These are phyloP conservation scores for Yarrowia sp. DNA, from an alignment of 805 yeast species.

Conservation along the genomic window DNA sequence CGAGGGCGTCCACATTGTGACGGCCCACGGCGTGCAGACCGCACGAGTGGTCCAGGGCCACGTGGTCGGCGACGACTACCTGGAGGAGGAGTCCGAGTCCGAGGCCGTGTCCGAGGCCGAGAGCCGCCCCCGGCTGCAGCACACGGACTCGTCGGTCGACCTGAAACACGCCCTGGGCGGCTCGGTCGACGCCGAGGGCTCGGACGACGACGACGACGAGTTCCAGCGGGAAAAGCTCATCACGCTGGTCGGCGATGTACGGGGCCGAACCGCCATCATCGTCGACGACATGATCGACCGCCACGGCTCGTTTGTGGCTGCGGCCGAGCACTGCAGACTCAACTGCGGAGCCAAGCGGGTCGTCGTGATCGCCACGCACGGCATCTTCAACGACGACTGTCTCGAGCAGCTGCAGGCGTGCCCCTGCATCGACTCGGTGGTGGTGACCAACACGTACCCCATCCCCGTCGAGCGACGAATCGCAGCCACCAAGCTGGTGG, in stretches of 20 bases:
- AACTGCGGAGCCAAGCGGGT: constrained; percentile 96
- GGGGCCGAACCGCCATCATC: constrained; percentile 85
- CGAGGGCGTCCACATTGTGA: constrained; percentile 34
- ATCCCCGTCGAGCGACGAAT: constrained; percentile 60
- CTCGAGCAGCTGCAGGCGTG: constrained; percentile 74
- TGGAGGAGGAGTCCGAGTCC: constrained; percentile 38
- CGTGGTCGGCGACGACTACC: constrained; percentile 84
- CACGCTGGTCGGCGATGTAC: constrained; percentile 94
- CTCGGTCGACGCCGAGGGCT: constrained; percentile 65
- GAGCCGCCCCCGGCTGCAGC: not conserved
- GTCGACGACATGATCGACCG: constrained; percentile 97
- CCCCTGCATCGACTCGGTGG: constrained; percentile 82
- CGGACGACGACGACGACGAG: constrained; percentile 85
- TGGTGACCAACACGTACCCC: constrained; percentile 96
- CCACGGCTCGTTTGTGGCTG: constrained; percentile 90
- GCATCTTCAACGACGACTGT: constrained; percentile 85
- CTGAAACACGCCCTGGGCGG: constrained; percentile 68
- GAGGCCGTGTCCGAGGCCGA: constrained; percentile 31
- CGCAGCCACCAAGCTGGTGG: constrained; percentile 66
- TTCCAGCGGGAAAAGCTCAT: constrained; percentile 82
- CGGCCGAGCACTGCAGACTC: constrained; percentile 94
- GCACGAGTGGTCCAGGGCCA: constrained; percentile 97
- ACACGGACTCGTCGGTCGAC: constrained; percentile 30
- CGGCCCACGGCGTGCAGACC: constrained; percentile 61
- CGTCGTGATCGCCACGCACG: constrained; percentile 92